Base-by-base conservation (phyloP, 2,329 filamentous ascomycete genomes). In the Aspergillus ustus region DNA sequence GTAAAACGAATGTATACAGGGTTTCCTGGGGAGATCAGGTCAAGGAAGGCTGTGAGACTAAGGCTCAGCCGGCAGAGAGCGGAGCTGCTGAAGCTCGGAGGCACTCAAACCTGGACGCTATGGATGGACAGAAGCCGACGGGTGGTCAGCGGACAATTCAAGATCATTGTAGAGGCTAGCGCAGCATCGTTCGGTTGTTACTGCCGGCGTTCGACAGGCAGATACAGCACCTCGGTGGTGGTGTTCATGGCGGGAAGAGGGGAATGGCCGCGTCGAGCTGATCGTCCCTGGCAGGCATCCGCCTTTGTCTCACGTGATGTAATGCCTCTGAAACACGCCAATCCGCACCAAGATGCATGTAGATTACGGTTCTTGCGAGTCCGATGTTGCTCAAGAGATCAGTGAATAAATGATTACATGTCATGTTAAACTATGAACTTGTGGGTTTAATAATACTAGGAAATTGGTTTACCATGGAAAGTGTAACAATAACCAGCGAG, bases 91-190 rank as follows among this genome's bases (percentile, higher is more conserved):
- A 61, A 69, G 65, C 62, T 66, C 57, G 51, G 52, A 60, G 51
- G 59, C 53, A 59, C 65, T 67, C 61, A 60, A 64, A 64, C 57
- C 57, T 62, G 66, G 59, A 63, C 60, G 63, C 62, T 52, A 60
- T 63, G 56, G 60, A 67, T 65, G 65, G 55, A 69, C 64, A 59
- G 57, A 62, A 65, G 67, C 70, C 69, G 67, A 66, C 67, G 44
- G 37, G 49, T 64, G 59, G 60, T 67, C 51, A 56, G 54, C 54
- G 58, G 50, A 58, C 29, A 67, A 57, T 58, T 55, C 52, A 67
- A 52, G 62, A 63, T 71, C 74, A 76, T 76, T 62, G 67, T 73
- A 72, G 53, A 65, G 52, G 56, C 62, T 62, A 62, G 63, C 61
- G 61, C 63, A 63, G 64, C 66, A 74, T 70, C 52, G 37, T 67